These are phyloP conservation scores for Ophiosphaerella herpotricha DNA, from an alignment of 2,329 filamentous ascomycete species.

Conservation along the genomic window DNA sequence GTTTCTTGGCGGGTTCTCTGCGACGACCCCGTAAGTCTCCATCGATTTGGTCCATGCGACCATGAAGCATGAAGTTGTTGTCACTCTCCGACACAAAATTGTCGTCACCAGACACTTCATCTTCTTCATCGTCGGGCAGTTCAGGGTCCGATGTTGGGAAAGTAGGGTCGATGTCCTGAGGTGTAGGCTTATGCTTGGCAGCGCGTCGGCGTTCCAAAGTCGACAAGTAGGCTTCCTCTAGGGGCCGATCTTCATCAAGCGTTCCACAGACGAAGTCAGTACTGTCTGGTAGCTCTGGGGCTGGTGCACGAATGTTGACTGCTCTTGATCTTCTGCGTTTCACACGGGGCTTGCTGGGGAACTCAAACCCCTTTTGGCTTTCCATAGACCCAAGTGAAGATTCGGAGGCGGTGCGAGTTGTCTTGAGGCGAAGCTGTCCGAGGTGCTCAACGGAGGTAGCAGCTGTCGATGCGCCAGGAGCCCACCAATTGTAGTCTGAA, in stretches of 20 bases:
- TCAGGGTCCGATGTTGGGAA: constrained; percentile 95
- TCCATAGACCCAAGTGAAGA: constrained; percentile 60
- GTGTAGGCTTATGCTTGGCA: constrained; percentile 78
- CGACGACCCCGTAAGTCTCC: constrained; percentile 50
- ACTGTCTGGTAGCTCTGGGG: constrained; percentile 89
- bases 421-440: constrained; percentile 54
- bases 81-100: constrained; percentile 62
- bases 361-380: constrained; percentile 40
- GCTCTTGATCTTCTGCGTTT: constrained; percentile 55
- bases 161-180: constrained; percentile 91
- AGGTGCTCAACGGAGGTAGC: constrained; percentile 56
- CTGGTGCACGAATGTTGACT: constrained; percentile 64
- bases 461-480: constrained; percentile 56
- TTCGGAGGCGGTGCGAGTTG: constrained; percentile 55
- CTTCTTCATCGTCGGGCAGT: constrained; percentile 72
- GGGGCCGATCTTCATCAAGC: constrained; percentile 87
- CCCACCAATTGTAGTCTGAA: constrained; percentile 70
- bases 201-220: constrained; percentile 80
- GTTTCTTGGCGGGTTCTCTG: constrained; percentile 37
- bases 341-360: constrained; percentile 28
- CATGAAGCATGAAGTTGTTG: constrained; percentile 70
- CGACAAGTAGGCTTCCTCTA: constrained; percentile 92
- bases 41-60: constrained; percentile 70
- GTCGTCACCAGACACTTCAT: constrained; percentile 48
- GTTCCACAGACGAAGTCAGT: constrained; percentile 99